phyloP scores from a whole-genome alignment of 179 eudicot genomes.

The Beta macrorhiza region DNA sequence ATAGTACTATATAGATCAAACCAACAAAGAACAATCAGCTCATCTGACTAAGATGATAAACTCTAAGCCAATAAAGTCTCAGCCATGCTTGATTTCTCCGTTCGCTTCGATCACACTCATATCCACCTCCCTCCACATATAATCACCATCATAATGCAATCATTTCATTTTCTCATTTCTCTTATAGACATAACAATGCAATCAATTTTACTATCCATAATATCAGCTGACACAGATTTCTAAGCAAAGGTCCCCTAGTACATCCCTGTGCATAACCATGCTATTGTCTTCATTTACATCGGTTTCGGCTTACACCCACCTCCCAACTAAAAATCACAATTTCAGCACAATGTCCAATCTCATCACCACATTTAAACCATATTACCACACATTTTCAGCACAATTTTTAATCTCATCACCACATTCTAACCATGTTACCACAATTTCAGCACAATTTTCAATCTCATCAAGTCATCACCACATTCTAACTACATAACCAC shows the following conservation, averaged over 20 bases:
- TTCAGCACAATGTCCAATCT: neutral
- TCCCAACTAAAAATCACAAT: neutral
- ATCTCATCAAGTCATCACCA: too few relatives aligned
- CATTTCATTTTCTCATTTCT: neutral
- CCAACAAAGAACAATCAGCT: neutral
- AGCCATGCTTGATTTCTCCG: neutral
- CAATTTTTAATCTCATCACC: too few relatives aligned
- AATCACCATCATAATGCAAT: neutral
- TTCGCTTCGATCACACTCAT: neutral
- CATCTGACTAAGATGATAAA: neutral
- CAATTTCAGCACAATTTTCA: neutral
- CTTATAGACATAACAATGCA: neutral
- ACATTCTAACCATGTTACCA: neutral
- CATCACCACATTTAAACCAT: too few relatives aligned
- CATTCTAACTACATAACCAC: too few relatives aligned
- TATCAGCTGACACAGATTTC: neutral
- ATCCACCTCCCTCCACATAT: neutral
- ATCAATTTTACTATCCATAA: neutral
- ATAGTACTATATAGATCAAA: neutral
- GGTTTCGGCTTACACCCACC: neutral
- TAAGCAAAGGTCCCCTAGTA: neutral
- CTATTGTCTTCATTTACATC: neutral
- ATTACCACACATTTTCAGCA: neutral
- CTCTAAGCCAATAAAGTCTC: neutral
- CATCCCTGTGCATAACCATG: neutral